phyloP scores from a whole-genome alignment of 805 yeast genomes.

The Brettanomyces bruxellensis region DNA sequence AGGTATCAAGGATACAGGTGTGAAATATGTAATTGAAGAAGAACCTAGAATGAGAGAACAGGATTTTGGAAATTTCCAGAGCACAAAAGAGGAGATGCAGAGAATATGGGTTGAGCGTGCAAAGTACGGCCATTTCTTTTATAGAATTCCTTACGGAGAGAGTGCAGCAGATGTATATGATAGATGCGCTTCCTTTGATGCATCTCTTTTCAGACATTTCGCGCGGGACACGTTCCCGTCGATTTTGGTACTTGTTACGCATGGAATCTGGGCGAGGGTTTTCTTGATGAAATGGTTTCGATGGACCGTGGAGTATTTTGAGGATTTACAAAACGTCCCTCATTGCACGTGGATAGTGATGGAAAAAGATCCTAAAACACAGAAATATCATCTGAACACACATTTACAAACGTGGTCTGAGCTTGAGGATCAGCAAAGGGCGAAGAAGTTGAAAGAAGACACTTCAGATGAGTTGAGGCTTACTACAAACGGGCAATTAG shows the following conservation, averaged over 20 bases:
- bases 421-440: constrained; percentile 23
- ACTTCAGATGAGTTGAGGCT: constrained; percentile 17
- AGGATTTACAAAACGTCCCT: constrained; percentile 70
- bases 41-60: constrained; percentile 93
- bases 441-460: constrained; percentile 14
- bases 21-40: constrained; percentile 56
- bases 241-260: constrained; percentile 78
- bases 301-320: constrained; percentile 88
- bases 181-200: constrained; percentile 83
- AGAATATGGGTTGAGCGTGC: constrained; percentile 78
- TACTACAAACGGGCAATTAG: constrained; percentile 14
- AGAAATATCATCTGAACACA: constrained; percentile 50
- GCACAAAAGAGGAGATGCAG: constrained; percentile 67
- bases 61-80: constrained; percentile 91
- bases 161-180: constrained; percentile 95
- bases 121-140: constrained; percentile 81
- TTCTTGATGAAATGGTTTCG: constrained; percentile 91
- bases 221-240: constrained; percentile 62
- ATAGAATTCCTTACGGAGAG: constrained; percentile 87
- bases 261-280: constrained; percentile 91
- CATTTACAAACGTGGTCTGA: constrained; percentile 68
- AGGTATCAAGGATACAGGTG: constrained; percentile 32
- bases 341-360: constrained; percentile 78
- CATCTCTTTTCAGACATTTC: constrained; percentile 76
- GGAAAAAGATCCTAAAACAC: constrained; percentile 46